These are phyloP conservation scores for Candida hispaniensis DNA, from an alignment of 805 yeast genomes.

Conservation along the genomic window DNA sequence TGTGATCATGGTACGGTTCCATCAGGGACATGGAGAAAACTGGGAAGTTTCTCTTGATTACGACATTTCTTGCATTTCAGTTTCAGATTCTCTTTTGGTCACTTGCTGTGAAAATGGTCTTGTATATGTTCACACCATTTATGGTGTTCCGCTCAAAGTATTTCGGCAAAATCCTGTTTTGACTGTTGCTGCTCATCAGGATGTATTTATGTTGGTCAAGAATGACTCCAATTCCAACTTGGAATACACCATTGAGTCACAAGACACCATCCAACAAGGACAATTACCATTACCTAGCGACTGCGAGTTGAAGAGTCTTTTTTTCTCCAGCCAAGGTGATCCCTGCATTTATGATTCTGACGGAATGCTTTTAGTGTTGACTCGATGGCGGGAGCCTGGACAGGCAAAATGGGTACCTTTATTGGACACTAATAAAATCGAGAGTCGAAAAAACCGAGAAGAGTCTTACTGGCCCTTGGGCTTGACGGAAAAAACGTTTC, in stretches of 20 bases:
- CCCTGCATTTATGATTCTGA: conserved; percentile 81
- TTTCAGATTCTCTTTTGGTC: conserved; percentile 49
- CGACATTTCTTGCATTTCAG: conserved; percentile 51
- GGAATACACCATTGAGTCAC: conserved; percentile 3
- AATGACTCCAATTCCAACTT: conserved; percentile 16
- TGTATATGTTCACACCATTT: conserved; percentile 55
- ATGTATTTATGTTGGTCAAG: conserved; percentile 45
- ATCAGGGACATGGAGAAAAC: conserved; percentile 46
- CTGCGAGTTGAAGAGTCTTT: conserved; percentile 36
- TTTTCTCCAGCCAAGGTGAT: conserved; percentile 81
- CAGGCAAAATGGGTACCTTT: conserved; percentile 86
- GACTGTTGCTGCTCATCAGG: conserved; percentile 54
- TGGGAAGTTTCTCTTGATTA: conserved; percentile 47
- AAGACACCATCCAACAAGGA: neutral
- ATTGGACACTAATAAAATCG: conserved; percentile 42
- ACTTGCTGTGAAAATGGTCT: conserved; percentile 72
- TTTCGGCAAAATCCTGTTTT: conserved; percentile 53
- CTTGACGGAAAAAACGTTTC: conserved; percentile 50
- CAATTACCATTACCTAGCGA: conserved; percentile 25
- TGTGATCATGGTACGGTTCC: conserved; percentile 53
- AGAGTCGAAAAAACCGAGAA: conserved; percentile 40
- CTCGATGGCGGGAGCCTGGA: conserved; percentile 64
- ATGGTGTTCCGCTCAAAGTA: conserved; percentile 61
- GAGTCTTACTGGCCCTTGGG: conserved; percentile 87
- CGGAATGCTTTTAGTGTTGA: conserved; percentile 56